Evolutionary conservation across 2,329 filamentous ascomycete genomes (phyloP), one percentile per base, ranked within the genome.

Genomic region (Fusarium camptoceras): DNA sequence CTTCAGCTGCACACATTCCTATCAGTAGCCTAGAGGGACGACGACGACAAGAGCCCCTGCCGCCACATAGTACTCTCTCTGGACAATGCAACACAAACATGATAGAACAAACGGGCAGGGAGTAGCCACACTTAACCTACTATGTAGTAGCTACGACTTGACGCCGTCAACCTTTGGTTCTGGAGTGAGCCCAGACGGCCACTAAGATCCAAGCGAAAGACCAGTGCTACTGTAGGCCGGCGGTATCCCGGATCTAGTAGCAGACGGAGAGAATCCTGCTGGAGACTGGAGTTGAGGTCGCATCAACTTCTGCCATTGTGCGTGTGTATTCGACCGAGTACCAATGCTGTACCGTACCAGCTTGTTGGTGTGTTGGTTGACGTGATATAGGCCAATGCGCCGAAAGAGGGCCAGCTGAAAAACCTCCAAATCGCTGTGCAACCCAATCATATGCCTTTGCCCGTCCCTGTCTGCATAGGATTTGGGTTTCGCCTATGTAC

Each of bases 131-230:
- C 55, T 44, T 48, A 49, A 48, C 51, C 48, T 42, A 48, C 27
- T 37, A n/a, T 18, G 34, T 37, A n/a, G 47, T 49, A 64, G 57
- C 34, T n/a, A 37, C 18, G 34, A 58, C 56, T 57, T 59, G 28
- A 60, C 46, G 43, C 64, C 54, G 50, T 39, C 54, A 49, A 43
- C 42, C 24, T 44, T 46, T 49, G 46, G 48, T 47, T 39, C 54
- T 37, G 39, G 31, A 37, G 44, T 27, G 56, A 55, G 51, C 50
- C 28, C 30, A 34, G 55, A 30, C 66, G 46, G 49, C 60, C 61
- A 61, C 71, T 73, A 74, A 67, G 67, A 74, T 74, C 67, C 71
- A 73, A 59, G 55, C 62, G 59, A 73, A 60, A 64, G 58, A 9
- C 42, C 43, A 43, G 28, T 42, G 28, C 60, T 41, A n/a, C n/a